A percentile compares a stretch with the other conserved stretches of the same genome.
Conservation (phyloP, 108 stramenopile species). For the Fragilariopsis cylindrus region DNA sequence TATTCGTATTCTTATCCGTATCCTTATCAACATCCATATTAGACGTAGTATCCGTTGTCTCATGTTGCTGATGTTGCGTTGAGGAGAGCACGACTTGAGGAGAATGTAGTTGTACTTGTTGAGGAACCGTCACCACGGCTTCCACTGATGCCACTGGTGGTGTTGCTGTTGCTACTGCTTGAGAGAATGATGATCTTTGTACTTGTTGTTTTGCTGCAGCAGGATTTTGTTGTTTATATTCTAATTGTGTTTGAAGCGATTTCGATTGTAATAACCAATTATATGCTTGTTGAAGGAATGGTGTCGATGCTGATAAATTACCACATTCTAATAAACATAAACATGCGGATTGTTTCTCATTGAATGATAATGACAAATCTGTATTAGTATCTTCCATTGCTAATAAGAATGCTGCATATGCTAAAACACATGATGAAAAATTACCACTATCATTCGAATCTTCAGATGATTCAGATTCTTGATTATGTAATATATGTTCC, state of each 20-base stretch:
- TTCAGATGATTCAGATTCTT: neutral
- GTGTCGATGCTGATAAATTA: slow-evolving; percentile 9
- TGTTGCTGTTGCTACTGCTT: neutral
- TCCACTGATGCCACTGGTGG: neutral
- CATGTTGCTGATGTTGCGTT: too few relatives aligned
- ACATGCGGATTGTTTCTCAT: slow-evolving; percentile 7
- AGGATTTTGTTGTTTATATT: neutral
- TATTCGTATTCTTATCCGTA: neutral
- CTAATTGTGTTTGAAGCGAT: neutral
- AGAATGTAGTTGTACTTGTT: too few relatives aligned
- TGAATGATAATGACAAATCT: neutral
- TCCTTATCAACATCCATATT: too few relatives aligned
- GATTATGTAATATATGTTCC: slow-evolving; percentile 14
- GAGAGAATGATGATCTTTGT: neutral
- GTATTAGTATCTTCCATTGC: slow-evolving; percentile 2
- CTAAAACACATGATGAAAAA: neutral
- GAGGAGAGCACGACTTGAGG: too few relatives aligned
- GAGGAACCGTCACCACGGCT: too few relatives aligned
- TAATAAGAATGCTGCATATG: slow-evolving; percentile 13
- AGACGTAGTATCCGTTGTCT: too few relatives aligned
- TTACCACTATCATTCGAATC: neutral
- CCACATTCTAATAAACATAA: neutral
- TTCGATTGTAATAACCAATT: slow-evolving; percentile 10
- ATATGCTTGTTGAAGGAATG: slow-evolving; percentile 7
- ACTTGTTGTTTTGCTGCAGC: neutral